A percentile compares a stretch with the other conserved stretches of the same genome.
These are phyloP conservation scores for Aspergillus pseudoterreus DNA, from an alignment of 2,329 filamentous ascomycete genomes.

Conservation along the genomic window DNA sequence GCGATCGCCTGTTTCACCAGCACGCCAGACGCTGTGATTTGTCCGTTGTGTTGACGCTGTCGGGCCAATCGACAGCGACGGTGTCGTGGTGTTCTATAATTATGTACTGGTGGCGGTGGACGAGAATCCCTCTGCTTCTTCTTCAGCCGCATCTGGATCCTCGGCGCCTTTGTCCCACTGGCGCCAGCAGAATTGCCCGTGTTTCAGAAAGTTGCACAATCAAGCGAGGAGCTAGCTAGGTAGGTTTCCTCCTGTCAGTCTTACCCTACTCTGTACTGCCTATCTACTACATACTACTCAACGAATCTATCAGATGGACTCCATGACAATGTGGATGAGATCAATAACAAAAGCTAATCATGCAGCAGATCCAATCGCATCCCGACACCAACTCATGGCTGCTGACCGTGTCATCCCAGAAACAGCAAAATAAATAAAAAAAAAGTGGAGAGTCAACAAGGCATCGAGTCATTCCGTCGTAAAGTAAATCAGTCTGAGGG, in stretches of 20 bases:
- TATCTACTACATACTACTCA: no score
- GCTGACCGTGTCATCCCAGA: not conserved
- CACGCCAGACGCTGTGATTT: not conserved
- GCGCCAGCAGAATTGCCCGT: not conserved
- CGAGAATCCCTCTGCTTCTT: not conserved
- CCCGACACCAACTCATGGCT: conserved; percentile 8
- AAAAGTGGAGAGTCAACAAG: not conserved
- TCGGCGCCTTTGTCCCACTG: no score
- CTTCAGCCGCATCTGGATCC: not conserved
- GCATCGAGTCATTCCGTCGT: no score
- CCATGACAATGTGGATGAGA: not conserved
- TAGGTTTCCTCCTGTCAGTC: no score
- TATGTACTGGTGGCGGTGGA: not conserved
- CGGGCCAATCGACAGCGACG: not conserved
- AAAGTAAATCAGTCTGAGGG: no score
- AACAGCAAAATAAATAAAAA: not conserved
- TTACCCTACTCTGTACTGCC: no score
- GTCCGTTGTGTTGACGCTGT: not conserved
- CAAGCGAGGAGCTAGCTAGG: not conserved
- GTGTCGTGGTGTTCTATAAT: not conserved
- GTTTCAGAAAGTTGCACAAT: not conserved
- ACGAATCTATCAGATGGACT: not conserved
- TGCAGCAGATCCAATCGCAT: not conserved
- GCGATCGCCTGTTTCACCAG: not conserved
- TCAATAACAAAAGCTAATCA: not conserved